Evolutionary conservation across 2,329 filamentous ascomycete species (phyloP).

Genomic region (Verticillium nonalfalfae): DNA sequence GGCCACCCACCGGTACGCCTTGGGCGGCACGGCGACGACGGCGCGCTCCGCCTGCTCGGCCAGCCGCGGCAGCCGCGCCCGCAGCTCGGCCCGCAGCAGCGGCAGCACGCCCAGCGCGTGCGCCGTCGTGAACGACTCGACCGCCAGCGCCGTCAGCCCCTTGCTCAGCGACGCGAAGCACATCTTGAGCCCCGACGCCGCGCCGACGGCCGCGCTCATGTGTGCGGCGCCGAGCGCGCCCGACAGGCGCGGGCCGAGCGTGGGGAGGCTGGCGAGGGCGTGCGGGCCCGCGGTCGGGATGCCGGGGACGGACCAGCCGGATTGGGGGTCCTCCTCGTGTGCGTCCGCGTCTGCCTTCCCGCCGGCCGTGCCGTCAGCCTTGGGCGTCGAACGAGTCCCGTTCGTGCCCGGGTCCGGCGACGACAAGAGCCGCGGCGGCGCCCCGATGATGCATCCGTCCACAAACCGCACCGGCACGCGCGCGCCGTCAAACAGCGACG

Average conservation of each 20-base stretch:
- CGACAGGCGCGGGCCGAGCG: constrained; percentile 31
- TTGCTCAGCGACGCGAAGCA: constrained; percentile 58
- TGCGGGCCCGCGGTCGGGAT: constrained; percentile 45
- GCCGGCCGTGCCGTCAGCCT: background rate
- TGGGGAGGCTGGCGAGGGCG: constrained; percentile 29
- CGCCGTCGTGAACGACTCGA: constrained; percentile 67
- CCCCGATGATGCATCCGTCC: constrained; percentile 54
- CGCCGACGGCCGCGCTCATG: constrained; percentile 43
- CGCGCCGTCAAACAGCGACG: constrained; percentile 31
- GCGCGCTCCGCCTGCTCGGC: constrained; percentile 39
- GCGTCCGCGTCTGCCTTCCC: background rate
- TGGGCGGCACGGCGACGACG: constrained; percentile 58
- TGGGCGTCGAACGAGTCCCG: constrained; percentile 2
- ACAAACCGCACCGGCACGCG: constrained; percentile 39
- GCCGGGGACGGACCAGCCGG: constrained; percentile 31
- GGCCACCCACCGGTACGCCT: constrained; percentile 71
- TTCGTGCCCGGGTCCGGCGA: constrained; percentile 11
- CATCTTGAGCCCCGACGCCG: constrained; percentile 57
- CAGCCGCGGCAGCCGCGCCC: constrained; percentile 38
- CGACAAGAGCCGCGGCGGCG: constrained; percentile 34
- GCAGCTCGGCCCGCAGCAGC: constrained; percentile 51
- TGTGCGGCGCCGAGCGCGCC: constrained; percentile 40
- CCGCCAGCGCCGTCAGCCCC: constrained; percentile 61
- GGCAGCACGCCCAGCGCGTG: constrained; percentile 54
- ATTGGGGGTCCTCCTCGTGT: constrained; percentile 4